Percentiles rank a stretch among this genome's conserved stretches.
These are phyloP conservation scores for Xerocomellus intermedius DNA, from an alignment of 768 basidiomycete species.

Conservation along the genomic window DNA sequence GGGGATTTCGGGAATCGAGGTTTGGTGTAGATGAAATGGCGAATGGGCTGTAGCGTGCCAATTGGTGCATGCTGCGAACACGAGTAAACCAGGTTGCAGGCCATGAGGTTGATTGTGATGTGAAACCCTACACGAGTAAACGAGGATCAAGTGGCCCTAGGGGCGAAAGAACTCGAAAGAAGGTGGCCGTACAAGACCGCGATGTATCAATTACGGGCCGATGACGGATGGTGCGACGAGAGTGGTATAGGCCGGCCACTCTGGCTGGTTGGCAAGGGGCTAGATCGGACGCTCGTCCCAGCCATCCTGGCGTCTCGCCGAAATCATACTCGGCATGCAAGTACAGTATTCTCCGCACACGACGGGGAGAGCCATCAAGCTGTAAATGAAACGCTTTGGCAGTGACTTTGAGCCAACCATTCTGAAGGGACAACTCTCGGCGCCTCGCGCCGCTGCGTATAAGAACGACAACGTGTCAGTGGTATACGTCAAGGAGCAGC, in stretches of 20 bases:
- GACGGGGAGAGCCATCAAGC: slow-evolving; percentile 1
- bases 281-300: slow-evolving; percentile 7
- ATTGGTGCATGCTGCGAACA: slow-evolving; percentile 33
- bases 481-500: slow-evolving; percentile 24
- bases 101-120: slow-evolving; percentile 38
- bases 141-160: slow-evolving; percentile 39
- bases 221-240: slow-evolving; percentile 1
- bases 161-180: slow-evolving; percentile 27
- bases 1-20: slow-evolving; percentile 28
- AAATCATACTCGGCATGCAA: slow-evolving; percentile 7
- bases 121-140: slow-evolving; percentile 34
- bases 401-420: background rate
- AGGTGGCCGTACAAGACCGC: slow-evolving; percentile 19
- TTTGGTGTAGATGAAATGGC: slow-evolving; percentile 27
- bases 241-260: background rate
- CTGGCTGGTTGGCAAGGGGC: background rate
- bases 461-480: slow-evolving; percentile 17
- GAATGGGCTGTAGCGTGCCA: slow-evolving; percentile 29
- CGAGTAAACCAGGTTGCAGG: slow-evolving; percentile 38
- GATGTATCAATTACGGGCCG: slow-evolving; percentile 16
- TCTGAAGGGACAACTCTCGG: background rate
- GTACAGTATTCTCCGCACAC: slow-evolving; percentile 1
- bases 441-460: background rate
- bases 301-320: slow-evolving; percentile 12
- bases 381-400: slow-evolving; percentile 9